Evolutionary conservation across 73 alveolate species (phyloP).

Genomic region (Durusdinium trenchii): DNA sequence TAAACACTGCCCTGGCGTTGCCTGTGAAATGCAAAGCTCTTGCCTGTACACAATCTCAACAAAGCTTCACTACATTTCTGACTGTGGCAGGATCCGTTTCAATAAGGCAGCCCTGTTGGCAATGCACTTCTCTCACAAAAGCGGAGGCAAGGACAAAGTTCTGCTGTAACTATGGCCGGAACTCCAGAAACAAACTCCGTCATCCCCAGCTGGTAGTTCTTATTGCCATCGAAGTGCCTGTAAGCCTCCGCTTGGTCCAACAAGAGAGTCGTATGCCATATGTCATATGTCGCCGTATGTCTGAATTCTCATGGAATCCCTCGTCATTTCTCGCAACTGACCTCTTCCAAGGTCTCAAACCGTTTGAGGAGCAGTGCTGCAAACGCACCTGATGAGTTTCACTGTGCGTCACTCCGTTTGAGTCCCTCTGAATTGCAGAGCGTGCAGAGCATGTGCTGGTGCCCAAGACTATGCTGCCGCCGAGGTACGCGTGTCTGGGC

Average conservation of each 20-base stretch:
- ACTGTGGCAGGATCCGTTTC: neutral
- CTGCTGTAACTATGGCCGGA: neutral
- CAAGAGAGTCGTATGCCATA: neutral
- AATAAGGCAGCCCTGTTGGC: neutral
- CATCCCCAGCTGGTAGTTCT: slow-evolving; percentile 42
- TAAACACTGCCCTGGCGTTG: slow-evolving; percentile 28
- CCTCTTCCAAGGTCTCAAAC: slow-evolving; percentile 27
- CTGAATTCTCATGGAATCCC: neutral
- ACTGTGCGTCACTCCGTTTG: no score
- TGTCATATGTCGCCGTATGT: neutral
- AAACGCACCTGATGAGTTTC: neutral
- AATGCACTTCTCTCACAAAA: no score
- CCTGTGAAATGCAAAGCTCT: slow-evolving; percentile 29
- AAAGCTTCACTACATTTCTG: neutral
- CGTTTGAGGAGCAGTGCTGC: slow-evolving; percentile 16
- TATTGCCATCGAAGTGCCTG: slow-evolving; percentile 36
- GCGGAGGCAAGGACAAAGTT: no score
- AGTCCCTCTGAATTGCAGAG: no score
- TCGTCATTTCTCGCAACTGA: no score
- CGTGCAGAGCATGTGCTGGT: no score
- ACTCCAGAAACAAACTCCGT: slow-evolving; percentile 33
- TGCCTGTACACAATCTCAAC: neutral
- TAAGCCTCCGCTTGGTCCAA: slow-evolving; percentile 26
- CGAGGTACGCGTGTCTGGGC: slow-evolving; percentile 32
- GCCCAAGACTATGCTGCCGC: no score